Evolutionary conservation across 495 filamentous ascomycete genomes (phyloP).

Genomic region (Aspergillus kassunensis): DNA sequence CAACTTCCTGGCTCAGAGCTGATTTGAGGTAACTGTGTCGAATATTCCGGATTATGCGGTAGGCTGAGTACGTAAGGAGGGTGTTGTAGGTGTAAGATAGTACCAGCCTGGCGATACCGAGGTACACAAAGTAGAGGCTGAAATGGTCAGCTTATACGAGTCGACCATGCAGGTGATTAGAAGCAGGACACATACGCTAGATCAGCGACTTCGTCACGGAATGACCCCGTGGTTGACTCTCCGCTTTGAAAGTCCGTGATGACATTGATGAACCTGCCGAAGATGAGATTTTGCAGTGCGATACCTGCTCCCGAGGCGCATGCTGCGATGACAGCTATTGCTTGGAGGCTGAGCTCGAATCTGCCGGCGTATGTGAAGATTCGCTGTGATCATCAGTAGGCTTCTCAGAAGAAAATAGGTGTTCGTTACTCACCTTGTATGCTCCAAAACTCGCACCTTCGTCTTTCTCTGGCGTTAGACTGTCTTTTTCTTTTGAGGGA

Average conservation of each 20-base stretch:
- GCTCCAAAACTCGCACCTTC: neutral
- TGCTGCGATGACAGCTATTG: neutral
- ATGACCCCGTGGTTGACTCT: neutral
- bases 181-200: constrained; percentile 1
- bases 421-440: constrained; percentile 2
- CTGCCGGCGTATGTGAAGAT: constrained; percentile 1
- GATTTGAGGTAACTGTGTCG: constrained; percentile 21
- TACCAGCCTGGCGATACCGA: neutral
- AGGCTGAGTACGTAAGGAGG: constrained; percentile 2
- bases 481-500: no score
- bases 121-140: constrained; percentile 4
- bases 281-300: constrained; percentile 7
- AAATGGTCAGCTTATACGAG: neutral
- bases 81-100: constrained; percentile 4
- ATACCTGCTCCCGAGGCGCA: constrained; percentile 5
- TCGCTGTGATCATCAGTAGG: neutral
- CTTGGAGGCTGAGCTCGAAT: neutral
- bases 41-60: constrained; percentile 4
- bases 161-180: neutral
- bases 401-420: no score
- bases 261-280: constrained; percentile 1
- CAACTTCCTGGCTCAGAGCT: constrained; percentile 86
- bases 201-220: neutral
- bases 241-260: neutral
- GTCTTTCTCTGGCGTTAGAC: neutral